Base-by-base conservation (phyloP, 352 stramenopile species). In the Phytopythium oedochilum region DNA sequence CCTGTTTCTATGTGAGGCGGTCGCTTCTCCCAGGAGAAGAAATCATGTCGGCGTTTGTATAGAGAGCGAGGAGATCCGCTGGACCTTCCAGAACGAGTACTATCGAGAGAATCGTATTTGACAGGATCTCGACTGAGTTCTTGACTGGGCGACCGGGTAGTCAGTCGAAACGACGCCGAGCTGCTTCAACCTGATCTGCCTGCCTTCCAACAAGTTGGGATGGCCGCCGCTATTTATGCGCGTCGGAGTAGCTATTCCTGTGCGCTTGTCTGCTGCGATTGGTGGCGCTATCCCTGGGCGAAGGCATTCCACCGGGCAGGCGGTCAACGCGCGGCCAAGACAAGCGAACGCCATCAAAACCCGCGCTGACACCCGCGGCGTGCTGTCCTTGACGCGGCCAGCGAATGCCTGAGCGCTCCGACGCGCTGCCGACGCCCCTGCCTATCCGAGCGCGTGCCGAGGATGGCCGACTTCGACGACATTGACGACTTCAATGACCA, bases 401-500 rank as follows among this genome's bases (percentile, higher is more conserved):
- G 35, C n/a, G 34, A 53, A 31, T 31, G 43, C 20, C 7, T 7
- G 36, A 44, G 31, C 58, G 47, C 28, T 28, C 50, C 48, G 10
- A 8, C 22, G 10, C 22, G 43, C 43, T 49, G 43, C 14, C 7
- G 20, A 17, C n/a, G n/a, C 20, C 39, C 17, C n/a, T 25, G 39
- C 18, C 14, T 26, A 8, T 45, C 50, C 43, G 9, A 22, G 42
- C 29, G 18, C 28, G 39, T 25, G 36, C 48, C 38, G 43, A 70
- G 38, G 9, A 88, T 87, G 80, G 80, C 55, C 53, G 77, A 90
- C 66, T 88, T 89, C 66, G 78, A 77, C 51, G 77, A 87, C 61
- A 86, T 90, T 46, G 80, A 90, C 62, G 71, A 86, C 69, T 90
- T 90, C 54, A 88, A 76, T 60, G 79, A 90, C 66, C 77, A 88